A percentile compares a stretch with the other conserved stretches of the same genome.
phyloP scores from a whole-genome alignment of 768 basidiomycete genomes.

The Gloeopeniophorella convolvens region DNA sequence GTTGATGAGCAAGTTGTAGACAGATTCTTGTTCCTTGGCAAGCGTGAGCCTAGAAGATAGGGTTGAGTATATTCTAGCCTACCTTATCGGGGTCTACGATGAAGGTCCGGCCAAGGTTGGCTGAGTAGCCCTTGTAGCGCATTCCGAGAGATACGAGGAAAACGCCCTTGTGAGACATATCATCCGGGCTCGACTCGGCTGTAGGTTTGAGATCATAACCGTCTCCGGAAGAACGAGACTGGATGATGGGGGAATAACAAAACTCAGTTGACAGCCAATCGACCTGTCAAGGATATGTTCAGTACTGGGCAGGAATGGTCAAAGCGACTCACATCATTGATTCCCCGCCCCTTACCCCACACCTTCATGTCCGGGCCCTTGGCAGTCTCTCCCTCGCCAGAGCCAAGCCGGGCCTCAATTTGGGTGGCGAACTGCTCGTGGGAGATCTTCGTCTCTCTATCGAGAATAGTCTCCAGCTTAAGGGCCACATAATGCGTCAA shows the following conservation, averaged over 20 bases:
- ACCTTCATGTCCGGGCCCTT: slow-evolving; percentile 91
- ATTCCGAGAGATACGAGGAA: slow-evolving; percentile 83
- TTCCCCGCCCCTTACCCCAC: slow-evolving; percentile 72
- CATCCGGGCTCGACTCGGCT: slow-evolving; percentile 78
- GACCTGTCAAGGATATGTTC: slow-evolving; percentile 41
- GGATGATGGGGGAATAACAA: slow-evolving; percentile 92
- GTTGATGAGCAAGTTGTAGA: slow-evolving; percentile 72
- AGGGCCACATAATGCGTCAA: slow-evolving; percentile 80
- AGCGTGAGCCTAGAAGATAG: slow-evolving; percentile 1
- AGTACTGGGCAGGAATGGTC: slow-evolving; percentile 2
- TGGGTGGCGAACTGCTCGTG: slow-evolving; percentile 82
- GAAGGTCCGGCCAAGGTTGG: slow-evolving; percentile 89
- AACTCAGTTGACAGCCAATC: slow-evolving; percentile 92
- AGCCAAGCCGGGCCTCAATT: slow-evolving; percentile 84
- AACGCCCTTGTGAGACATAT: slow-evolving; percentile 82
- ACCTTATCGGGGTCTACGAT: slow-evolving; percentile 92
- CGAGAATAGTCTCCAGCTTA: slow-evolving; percentile 85
- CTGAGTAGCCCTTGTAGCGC: slow-evolving; percentile 89
- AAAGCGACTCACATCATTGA: slow-evolving; percentile 57
- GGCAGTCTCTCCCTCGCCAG: slow-evolving; percentile 66
- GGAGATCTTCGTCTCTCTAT: slow-evolving; percentile 84
- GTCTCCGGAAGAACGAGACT: slow-evolving; percentile 75
- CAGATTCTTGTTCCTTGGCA: slow-evolving; percentile 80
- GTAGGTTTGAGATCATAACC: slow-evolving; percentile 88
- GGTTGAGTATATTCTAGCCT: slow-evolving; percentile 13